These are phyloP conservation scores for Sergeia podlipaevii DNA, from an alignment of 208 protist genomes.

Conservation along the genomic window DNA sequence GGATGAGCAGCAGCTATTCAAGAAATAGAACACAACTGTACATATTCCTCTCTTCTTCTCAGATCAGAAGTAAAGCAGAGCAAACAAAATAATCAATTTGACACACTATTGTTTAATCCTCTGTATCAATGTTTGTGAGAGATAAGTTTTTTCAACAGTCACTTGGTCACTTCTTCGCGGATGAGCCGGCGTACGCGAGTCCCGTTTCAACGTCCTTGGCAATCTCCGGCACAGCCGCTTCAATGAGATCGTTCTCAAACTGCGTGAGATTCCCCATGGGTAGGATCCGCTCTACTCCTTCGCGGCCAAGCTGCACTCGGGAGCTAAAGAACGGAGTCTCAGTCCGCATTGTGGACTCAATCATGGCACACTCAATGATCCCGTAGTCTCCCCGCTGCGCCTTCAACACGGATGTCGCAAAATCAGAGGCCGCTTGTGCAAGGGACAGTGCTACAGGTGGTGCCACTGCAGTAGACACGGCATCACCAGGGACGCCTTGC, in stretches of 20 bases:
- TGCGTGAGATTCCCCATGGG: constrained; percentile 55
- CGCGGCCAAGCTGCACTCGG: constrained; percentile 71
- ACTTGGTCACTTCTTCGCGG: neutral
- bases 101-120: too few relatives aligned
- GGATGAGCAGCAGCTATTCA: too few relatives aligned
- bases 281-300: constrained; percentile 69
- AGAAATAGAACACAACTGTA: too few relatives aligned
- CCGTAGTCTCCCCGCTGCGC: constrained; percentile 69
- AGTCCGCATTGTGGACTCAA: constrained; percentile 63
- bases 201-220: constrained; percentile 81
- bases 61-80: too few relatives aligned
- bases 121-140: too few relatives aligned
- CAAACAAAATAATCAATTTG: too few relatives aligned
- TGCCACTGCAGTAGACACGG: constrained; percentile 17
- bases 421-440: constrained; percentile 63
- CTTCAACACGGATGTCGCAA: constrained; percentile 62
- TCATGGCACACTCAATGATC: constrained; percentile 78
- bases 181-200: constrained; percentile 28
- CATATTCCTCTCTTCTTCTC: too few relatives aligned
- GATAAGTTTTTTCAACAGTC: too few relatives aligned
- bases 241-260: constrained; percentile 71
- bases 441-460: constrained; percentile 45
- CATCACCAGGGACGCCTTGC: constrained; percentile 4
- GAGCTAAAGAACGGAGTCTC: constrained; percentile 83
- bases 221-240: constrained; percentile 68